These are phyloP conservation scores for Stachybotrys elegans DNA, from an alignment of 2,329 filamentous ascomycete genomes.

Conservation along the genomic window DNA sequence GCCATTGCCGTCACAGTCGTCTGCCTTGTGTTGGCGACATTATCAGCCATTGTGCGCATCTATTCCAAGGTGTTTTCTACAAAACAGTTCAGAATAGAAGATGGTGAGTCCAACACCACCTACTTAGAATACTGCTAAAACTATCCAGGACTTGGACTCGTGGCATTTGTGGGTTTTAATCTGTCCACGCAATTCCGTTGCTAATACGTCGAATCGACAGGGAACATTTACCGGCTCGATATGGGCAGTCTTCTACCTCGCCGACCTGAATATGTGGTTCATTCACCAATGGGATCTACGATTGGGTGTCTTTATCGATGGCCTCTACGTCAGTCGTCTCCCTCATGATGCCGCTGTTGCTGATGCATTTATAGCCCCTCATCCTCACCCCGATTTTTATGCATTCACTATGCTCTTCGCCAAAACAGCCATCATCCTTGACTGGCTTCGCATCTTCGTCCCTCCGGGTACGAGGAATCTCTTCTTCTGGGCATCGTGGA, in stretches of 20 bases:
- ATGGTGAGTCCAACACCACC: not conserved
- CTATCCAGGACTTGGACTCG: not conserved
- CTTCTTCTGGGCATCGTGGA: slow-evolving; percentile 17
- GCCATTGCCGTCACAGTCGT: not conserved
- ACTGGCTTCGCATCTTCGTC: slow-evolving; percentile 11
- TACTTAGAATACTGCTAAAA: not conserved
- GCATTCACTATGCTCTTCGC: slow-evolving; percentile 3
- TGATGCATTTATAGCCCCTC: not conserved
- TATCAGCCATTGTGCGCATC: not conserved
- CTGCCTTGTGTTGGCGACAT: not conserved
- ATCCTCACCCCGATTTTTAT: not conserved
- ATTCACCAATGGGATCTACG: not conserved
- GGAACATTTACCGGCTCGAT: not conserved
- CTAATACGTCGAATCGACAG: not conserved
- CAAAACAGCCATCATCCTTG: slow-evolving; percentile 10
- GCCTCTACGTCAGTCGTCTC: not conserved
- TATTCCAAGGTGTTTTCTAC: not conserved
- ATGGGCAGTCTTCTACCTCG: not conserved
- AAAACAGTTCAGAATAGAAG: not conserved
- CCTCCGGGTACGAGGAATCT: slow-evolving; percentile 7
- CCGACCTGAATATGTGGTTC: not conserved
- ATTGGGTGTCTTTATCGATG: not conserved
- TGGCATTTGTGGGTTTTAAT: not conserved
- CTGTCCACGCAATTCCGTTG: not conserved
- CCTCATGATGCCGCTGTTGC: not conserved